phyloP scores from a whole-genome alignment of 495 filamentous ascomycete species.

The Hypoxylon fuscum region DNA sequence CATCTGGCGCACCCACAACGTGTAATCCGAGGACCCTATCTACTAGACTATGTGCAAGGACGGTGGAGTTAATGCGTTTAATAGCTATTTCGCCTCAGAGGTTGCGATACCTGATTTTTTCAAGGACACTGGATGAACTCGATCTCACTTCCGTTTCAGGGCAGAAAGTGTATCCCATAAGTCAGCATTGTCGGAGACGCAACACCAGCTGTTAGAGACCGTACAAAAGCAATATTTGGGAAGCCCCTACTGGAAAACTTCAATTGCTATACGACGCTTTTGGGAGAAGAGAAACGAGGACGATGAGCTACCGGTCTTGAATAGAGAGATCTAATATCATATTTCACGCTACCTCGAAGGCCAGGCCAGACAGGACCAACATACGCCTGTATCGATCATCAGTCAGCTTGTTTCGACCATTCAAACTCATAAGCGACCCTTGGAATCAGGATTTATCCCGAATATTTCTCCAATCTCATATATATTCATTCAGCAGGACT shows the following conservation, averaged over 20 bases:
- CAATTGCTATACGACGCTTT: background rate
- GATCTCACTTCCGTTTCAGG: background rate
- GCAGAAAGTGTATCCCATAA: background rate
- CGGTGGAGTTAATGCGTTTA: background rate
- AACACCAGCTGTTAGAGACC: background rate
- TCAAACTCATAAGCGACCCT: too few relatives aligned
- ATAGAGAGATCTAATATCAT: background rate
- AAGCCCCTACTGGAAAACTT: background rate
- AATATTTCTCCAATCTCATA: too few relatives aligned
- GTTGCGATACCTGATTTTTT: background rate
- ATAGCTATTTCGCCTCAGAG: background rate
- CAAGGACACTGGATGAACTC: background rate
- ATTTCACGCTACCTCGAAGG: slow-evolving; percentile 5
- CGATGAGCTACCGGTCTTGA: slow-evolving; percentile 1
- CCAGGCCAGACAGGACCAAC: background rate
- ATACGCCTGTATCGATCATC: too few relatives aligned
- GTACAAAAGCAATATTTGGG: background rate
- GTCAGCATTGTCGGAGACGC: background rate
- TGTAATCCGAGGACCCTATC: background rate
- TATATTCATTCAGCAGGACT: too few relatives aligned
- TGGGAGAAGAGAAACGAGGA: slow-evolving; percentile 9
- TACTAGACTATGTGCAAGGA: background rate
- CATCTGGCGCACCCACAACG: background rate
- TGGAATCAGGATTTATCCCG: too few relatives aligned
- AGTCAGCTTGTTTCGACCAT: background rate